Evolutionary conservation across 1,284 basidiomycete genomes (phyloP).

Genomic region (Sporisorium iseilematis-ciliati): DNA sequence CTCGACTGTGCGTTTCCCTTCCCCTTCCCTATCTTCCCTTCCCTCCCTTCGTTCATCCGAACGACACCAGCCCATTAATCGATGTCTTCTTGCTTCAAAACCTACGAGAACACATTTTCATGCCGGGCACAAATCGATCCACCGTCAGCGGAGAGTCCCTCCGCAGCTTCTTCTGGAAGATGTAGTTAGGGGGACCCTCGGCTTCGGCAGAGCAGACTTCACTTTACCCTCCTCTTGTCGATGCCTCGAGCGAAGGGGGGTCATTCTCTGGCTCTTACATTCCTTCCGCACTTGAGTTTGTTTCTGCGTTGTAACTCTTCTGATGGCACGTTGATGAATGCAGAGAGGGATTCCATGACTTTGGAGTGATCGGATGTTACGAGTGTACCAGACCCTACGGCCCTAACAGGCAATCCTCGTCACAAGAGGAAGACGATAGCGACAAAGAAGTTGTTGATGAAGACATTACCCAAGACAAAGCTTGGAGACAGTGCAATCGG

Average conservation of each 20-base stretch:
- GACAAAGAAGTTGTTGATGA: too few relatives aligned
- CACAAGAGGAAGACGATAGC: too few relatives aligned
- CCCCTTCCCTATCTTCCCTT: neutral
- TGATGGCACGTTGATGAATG: neutral
- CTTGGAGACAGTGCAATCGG: too few relatives aligned
- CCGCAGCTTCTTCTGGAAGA: neutral
- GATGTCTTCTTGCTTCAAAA: conserved; percentile 35
- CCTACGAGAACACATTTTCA: conserved; percentile 59
- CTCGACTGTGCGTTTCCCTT: conserved; percentile 4
- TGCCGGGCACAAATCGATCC: conserved; percentile 57
- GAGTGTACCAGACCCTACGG: too few relatives aligned
- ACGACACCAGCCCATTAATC: conserved; percentile 58
- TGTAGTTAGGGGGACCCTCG: conserved; percentile 15
- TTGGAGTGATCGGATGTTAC: too few relatives aligned
- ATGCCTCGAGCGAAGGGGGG: conserved; percentile 12
- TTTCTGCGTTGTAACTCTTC: too few relatives aligned
- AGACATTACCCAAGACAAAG: too few relatives aligned
- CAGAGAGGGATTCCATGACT: neutral
- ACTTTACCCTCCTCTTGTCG: conserved; percentile 46
- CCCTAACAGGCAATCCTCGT: too few relatives aligned
- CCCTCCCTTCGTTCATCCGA: neutral
- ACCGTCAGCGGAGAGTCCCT: conserved; percentile 8
- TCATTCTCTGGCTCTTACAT: conserved; percentile 53
- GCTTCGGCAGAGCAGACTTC: conserved; percentile 41
- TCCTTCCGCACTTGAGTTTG: neutral